Conservation (phyloP, 331 rosid genomes). For the Saraca asoca region DNA sequence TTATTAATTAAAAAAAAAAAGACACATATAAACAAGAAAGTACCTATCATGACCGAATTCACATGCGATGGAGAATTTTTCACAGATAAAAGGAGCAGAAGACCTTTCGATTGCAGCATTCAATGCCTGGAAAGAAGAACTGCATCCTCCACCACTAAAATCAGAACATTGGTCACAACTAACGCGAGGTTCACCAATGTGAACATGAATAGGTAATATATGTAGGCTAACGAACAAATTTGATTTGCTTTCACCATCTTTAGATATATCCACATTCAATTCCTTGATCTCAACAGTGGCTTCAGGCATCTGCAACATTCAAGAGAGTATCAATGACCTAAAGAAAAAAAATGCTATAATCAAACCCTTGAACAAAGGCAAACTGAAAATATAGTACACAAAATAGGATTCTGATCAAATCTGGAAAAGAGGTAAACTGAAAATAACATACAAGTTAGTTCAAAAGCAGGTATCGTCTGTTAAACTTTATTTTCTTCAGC, state of each 20-base stretch:
- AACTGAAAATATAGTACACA: no score
- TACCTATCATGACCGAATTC: conserved; percentile 98
- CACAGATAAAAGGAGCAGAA: conserved; percentile 71
- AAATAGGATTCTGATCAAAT: conserved; percentile 20
- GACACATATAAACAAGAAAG: no score
- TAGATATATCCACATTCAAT: conserved; percentile 75
- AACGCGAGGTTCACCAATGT: conserved; percentile 75
- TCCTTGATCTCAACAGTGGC: conserved; percentile 80
- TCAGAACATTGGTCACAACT: conserved; percentile 67
- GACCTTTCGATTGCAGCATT: conserved; percentile 57
- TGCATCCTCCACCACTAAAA: conserved; percentile 58
- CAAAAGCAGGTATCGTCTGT: not conserved
- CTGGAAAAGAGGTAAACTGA: conserved; percentile 26
- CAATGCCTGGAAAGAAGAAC: conserved; percentile 58
- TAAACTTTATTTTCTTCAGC: not conserved
- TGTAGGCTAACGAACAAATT: conserved; percentile 78
- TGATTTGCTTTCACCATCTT: conserved; percentile 68
- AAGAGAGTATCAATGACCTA: conserved; percentile 33
- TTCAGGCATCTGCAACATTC: conserved; percentile 77
- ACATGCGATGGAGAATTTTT: conserved; percentile 69
- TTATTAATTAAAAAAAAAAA: no score
- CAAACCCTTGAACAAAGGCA: no score
- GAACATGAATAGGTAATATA: conserved; percentile 67
- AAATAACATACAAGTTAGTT: conserved; percentile 30
- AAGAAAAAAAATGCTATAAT: no score